A percentile compares a stretch with the other conserved stretches of the same genome.
phyloP scores from a whole-genome alignment of 257 asterid genomes.

The Thymus mandschuricus region DNA sequence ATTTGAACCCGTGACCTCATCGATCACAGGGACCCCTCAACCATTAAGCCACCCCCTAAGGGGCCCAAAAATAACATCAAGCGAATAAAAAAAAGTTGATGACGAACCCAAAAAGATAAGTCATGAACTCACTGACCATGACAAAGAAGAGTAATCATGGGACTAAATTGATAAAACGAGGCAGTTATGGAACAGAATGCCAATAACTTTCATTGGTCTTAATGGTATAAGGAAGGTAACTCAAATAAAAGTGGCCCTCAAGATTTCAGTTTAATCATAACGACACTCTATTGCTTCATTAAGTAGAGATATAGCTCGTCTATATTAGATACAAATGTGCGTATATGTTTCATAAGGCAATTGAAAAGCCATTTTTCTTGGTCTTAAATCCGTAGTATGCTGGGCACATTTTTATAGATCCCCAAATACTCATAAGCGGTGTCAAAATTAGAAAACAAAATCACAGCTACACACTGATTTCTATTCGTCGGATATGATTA shows the following conservation, averaged over 20 bases:
- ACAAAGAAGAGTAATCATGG: conserved; percentile 1
- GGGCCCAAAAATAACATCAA: background rate
- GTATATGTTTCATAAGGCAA: background rate
- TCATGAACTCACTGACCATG: conserved; percentile 12
- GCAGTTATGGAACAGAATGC: conserved; percentile 18
- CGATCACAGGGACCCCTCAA: too few species aligned
- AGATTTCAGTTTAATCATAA: conserved; percentile 21
- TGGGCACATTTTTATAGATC: background rate
- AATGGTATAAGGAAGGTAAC: conserved; percentile 1
- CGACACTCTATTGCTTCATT: background rate
- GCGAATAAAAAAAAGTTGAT: background rate
- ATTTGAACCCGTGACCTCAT: too few species aligned
- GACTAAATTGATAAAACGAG: conserved; percentile 8
- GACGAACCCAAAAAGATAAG: conserved; percentile 4
- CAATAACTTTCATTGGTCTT: background rate
- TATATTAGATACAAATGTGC: background rate
- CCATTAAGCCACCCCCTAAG: too few species aligned
- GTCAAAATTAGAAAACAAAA: background rate
- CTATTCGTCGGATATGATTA: conserved; percentile 17
- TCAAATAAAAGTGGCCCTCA: conserved; percentile 15
- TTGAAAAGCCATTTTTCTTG: background rate
- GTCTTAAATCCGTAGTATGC: conserved; percentile 1
- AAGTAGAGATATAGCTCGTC: conserved; percentile 2
- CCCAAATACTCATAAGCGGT: conserved; percentile 5
- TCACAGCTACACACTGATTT: background rate